Evolutionary conservation across 139 green algal genomes (phyloP).

Genomic region (Mesotaenium endlicherianum): DNA sequence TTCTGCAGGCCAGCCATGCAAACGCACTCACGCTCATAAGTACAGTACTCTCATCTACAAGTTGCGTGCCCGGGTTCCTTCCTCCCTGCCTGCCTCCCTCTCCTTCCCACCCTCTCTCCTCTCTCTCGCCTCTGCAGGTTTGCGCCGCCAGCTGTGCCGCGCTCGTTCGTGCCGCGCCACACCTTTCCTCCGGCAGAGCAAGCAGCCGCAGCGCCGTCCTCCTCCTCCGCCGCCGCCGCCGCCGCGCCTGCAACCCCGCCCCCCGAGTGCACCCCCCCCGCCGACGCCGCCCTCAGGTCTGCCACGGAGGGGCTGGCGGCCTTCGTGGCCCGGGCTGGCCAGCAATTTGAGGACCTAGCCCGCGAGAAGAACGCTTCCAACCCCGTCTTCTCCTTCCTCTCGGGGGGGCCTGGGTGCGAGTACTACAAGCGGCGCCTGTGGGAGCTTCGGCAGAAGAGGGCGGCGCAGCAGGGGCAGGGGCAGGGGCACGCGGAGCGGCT

Average conservation of each 20-base stretch:
- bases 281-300: background rate
- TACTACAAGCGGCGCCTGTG: slow-evolving; percentile 37
- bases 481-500: background rate
- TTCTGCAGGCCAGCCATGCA: no score
- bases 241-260: background rate
- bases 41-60: background rate
- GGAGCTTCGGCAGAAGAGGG: slow-evolving; percentile 20
- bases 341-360: slow-evolving; percentile 13
- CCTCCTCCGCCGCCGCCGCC: background rate
- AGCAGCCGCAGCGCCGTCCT: no score
- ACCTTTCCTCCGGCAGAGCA: background rate
- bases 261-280: background rate
- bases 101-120: background rate
- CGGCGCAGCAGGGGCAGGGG: background rate
- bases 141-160: slow-evolving; percentile 1
- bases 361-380: slow-evolving; percentile 8
- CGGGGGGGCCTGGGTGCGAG: slow-evolving; percentile 12
- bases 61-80: background rate
- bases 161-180: slow-evolving; percentile 10
- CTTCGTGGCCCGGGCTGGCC: slow-evolving; percentile 29
- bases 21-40: no score
- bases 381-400: slow-evolving; percentile 25
- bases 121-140: slow-evolving; percentile 10
- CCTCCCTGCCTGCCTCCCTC: background rate
- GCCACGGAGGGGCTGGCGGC: slow-evolving; percentile 25